Evolutionary conservation across 1,139 yeast species (phyloP).

Genomic region (Kurtzmaniella quercitrusa): DNA sequence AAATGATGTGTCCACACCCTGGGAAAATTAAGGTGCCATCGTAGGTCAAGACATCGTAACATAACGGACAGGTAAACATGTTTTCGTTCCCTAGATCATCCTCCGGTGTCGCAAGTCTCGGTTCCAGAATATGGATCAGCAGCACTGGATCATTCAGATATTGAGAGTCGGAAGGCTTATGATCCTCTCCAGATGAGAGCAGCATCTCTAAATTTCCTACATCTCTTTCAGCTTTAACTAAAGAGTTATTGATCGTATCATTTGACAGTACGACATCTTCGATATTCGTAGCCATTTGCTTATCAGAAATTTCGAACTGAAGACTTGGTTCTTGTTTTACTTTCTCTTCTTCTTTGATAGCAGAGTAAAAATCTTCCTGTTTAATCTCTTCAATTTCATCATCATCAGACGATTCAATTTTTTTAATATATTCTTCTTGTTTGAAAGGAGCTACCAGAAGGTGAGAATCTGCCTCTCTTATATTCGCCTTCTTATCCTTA

Average conservation of each 20-base stretch:
- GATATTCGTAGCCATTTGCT: no score
- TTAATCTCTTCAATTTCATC: neutral
- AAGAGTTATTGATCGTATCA: no score
- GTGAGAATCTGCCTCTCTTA: no score
- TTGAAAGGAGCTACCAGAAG: no score
- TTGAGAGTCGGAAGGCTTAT: no score
- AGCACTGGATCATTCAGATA: no score
- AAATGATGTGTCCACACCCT: constrained; percentile 68
- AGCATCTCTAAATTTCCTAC: no score
- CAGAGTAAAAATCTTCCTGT: neutral
- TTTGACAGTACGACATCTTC: no score
- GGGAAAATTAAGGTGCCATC: constrained; percentile 44
- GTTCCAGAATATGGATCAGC: neutral
- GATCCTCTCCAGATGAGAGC: no score
- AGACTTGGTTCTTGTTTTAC: constrained; percentile 12
- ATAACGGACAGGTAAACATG: constrained; percentile 58
- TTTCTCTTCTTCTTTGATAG: constrained; percentile 9
- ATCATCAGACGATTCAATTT: neutral
- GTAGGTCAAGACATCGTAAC: constrained; percentile 56
- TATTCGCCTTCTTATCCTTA: no score
- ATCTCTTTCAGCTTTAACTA: no score
- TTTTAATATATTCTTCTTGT: neutral
- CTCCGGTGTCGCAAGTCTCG: neutral
- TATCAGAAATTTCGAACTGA: neutral
- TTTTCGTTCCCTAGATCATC: neutral